Conservation (phyloP, 179 eudicot genomes). For the Corrigiola litoralis region DNA sequence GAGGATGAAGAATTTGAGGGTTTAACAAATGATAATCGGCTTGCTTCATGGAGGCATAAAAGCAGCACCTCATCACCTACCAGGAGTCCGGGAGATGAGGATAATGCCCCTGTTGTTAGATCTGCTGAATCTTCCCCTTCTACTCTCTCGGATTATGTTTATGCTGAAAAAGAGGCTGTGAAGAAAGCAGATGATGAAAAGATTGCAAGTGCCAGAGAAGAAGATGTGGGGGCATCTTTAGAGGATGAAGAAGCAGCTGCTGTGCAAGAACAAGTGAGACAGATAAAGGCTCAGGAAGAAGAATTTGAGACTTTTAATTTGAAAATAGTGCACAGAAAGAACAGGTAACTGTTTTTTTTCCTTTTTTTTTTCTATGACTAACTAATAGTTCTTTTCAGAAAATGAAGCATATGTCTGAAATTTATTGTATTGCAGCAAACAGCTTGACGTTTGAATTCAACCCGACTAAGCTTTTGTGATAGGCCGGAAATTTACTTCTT, state of each 20-base stretch:
- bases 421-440: background rate
- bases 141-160: conserved; percentile 62
- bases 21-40: conserved; percentile 51
- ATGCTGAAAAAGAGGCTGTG: conserved; percentile 52
- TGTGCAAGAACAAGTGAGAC: conserved; percentile 98
- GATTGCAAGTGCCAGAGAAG: conserved; percentile 45
- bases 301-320: conserved; percentile 95
- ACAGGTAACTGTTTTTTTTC: too few species aligned
- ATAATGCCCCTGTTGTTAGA: conserved; percentile 42
- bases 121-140: conserved; percentile 78
- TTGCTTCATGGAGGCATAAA: conserved; percentile 61
- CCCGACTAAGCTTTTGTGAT: background rate
- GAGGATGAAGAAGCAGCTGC: conserved; percentile 99
- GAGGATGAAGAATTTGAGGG: conserved; percentile 38
- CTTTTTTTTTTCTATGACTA: too few species aligned
- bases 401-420: background rate
- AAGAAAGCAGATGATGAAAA: conserved; percentile 52
- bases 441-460: background rate
- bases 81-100: conserved; percentile 66
- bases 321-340: conserved; percentile 88
- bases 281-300: conserved; percentile 95
- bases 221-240: conserved; percentile 59
- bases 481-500: background rate
- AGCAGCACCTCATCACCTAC: conserved; percentile 71
- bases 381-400: background rate